phyloP scores from a whole-genome alignment of 2,329 filamentous ascomycete species.

The Ramichloridium luteum region DNA sequence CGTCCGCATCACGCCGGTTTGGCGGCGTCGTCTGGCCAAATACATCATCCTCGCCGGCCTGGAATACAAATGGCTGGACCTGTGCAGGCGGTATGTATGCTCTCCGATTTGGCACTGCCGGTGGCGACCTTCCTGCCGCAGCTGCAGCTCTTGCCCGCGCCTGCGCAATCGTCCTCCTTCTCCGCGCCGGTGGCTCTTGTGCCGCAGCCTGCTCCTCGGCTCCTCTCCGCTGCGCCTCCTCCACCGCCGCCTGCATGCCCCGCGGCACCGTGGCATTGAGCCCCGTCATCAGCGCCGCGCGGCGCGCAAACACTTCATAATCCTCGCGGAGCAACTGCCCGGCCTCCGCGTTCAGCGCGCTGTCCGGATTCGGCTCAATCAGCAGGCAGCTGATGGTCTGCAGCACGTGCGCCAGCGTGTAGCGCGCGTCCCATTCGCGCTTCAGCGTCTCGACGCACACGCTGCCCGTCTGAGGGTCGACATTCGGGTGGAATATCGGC shows the following conservation, averaged over 20 bases:
- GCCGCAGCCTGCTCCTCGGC: conserved; percentile 10
- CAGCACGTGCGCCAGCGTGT: conserved; percentile 49
- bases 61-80: conserved; percentile 16
- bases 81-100: conserved; percentile 4
- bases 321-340: conserved; percentile 48
- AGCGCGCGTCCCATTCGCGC: conserved; percentile 46
- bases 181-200: conserved; percentile 14
- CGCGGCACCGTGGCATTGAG: conserved; percentile 46
- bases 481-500: conserved; percentile 52
- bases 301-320: conserved; percentile 43
- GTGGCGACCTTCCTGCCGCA: conserved; percentile 14
- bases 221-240: conserved; percentile 42
- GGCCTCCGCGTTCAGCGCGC: conserved; percentile 49
- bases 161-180: conserved; percentile 19
- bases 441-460: conserved; percentile 55
- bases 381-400: conserved; percentile 49
- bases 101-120: conserved; percentile 10
- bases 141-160: conserved; percentile 12
- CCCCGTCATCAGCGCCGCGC: conserved; percentile 49
- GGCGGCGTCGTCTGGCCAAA: conserved; percentile 8
- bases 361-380: conserved; percentile 53
- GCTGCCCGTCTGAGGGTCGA: conserved; percentile 48
- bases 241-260: conserved; percentile 33
- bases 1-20: conserved; percentile 4
- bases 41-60: conserved; percentile 14